Conservation (phyloP, 768 basidiomycete genomes). For the Porphyrellus cyaneotinctus region DNA sequence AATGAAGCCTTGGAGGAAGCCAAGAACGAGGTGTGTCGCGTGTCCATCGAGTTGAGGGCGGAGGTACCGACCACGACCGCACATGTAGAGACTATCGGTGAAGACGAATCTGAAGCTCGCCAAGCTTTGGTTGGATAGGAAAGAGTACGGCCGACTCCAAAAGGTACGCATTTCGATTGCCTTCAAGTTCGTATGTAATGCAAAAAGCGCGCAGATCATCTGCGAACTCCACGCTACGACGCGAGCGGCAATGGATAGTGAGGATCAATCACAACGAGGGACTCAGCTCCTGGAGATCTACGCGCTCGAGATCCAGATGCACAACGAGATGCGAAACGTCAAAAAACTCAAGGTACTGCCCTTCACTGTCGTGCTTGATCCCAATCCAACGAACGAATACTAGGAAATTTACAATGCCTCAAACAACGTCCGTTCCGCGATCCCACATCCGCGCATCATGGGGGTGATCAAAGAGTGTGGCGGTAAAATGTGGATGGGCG, state of each 20-base stretch:
- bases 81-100: conserved; percentile 73
- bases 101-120: conserved; percentile 98
- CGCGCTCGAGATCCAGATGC: conserved; percentile 99
- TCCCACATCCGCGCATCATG: conserved; percentile 97
- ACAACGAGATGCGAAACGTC: conserved; percentile 92
- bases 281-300: conserved; percentile 96
- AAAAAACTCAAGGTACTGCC: conserved; percentile 84
- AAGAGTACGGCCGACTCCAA: conserved; percentile 81
- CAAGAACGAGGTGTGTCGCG: conserved; percentile 77
- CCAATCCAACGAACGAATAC: conserved; percentile 2
- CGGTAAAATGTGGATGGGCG: conserved; percentile 99
- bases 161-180: conserved; percentile 46
- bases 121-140: conserved; percentile 94
- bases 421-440: conserved; percentile 88
- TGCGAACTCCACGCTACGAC: conserved; percentile 72
- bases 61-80: neutral
- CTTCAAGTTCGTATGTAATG: neutral
- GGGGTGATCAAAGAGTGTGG: conserved; percentile 99
- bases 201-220: conserved; percentile 50
- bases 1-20: conserved; percentile 87
- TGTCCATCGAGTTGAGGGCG: neutral
- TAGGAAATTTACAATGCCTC: conserved; percentile 98
- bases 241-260: conserved; percentile 55
- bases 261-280: conserved; percentile 87
- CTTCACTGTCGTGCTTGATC: neutral